Evolutionary conservation across 1,284 basidiomycete genomes (phyloP), one percentile per base, ranked within the genome.

Genomic region (Rhodotorula glutinis): DNA sequence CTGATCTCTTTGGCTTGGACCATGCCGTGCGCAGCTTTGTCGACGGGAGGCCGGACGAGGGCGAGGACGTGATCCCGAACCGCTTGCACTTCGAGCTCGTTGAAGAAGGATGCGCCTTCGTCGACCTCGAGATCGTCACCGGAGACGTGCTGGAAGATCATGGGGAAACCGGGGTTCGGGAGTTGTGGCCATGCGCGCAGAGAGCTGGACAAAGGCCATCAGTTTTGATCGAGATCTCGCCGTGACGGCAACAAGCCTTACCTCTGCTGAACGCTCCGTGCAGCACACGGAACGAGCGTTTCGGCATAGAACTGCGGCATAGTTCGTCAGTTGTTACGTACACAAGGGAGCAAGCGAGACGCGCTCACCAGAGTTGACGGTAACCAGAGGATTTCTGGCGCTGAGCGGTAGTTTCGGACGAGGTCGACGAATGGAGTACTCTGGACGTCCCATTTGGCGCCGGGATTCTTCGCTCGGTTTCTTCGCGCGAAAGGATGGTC

Each of bases 391-490:
- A 81, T 77, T 10, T 77, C 74, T 29, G 79, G 72, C 38, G 79
- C 76, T 13, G 76, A 77, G 3, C 80, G 75, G 70, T 81, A 81
- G 65, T 81, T 81, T 62, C 77, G 64, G 2, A 64, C 49, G 11
- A 78, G 69, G 29, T 75, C 68, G 52, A 69, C 67, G 21, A 75
- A 75, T 52, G 71, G 67, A 4, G 64, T 64, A 27, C 49, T 58
- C 21, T 40, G 43, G 16, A 76, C 30, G n/a, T 62, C 60, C 66
- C 57, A 68, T 2, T 23, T 29, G 27, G 40, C 56, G 4, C 53
- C 47, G 9, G 58, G 41, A 16, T 65, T 57, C 51, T 27, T 38
- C 14, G 44, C 19, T 19, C 53, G 52, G 38, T 74, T 72, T 41
- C 60, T 54, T 30, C 73, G 41, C n/a, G 73, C 53, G 13, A 25